A percentile compares a stretch with the other conserved stretches of the same genome.
These are phyloP conservation scores for Chaetomiaceae sp. DNA, from an alignment of 2,329 filamentous ascomycete species.

Conservation along the genomic window DNA sequence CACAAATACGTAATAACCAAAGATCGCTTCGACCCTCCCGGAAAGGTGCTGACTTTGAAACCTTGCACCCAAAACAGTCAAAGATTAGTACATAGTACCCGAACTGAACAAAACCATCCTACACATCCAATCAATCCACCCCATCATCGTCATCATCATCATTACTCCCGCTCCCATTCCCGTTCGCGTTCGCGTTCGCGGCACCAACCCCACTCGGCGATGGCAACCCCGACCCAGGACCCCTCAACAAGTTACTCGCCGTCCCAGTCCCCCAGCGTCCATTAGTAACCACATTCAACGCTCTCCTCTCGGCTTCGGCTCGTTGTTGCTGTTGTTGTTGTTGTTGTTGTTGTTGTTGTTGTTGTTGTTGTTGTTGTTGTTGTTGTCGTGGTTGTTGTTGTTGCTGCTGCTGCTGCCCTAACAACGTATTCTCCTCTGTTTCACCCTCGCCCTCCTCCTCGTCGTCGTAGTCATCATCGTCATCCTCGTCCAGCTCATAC, in stretches of 20 bases:
- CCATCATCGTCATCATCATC: constrained; percentile 17
- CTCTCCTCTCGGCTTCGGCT: constrained; percentile 20
- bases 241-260: constrained; percentile 13
- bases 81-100: not conserved
- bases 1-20: not conserved
- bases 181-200: not conserved
- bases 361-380: constrained; percentile 22
- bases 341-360: constrained; percentile 4
- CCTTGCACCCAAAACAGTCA: not conserved
- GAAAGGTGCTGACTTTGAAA: not conserved
- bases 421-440: not conserved
- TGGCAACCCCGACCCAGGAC: not conserved
- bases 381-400: constrained; percentile 11
- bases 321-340: constrained; percentile 11
- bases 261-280: constrained; percentile 38
- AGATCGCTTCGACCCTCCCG: not conserved
- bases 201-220: not conserved
- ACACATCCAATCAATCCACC: constrained; percentile 13
- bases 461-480: constrained; percentile 26
- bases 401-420: not conserved
- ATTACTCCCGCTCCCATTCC: not conserved
- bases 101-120: too few relatives aligned
- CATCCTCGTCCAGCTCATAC: constrained; percentile 36
- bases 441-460: constrained; percentile 13
- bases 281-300: constrained; percentile 34